Conservation (phyloP, 192 early-diverging fungal genomes). For the Rhizophagus clarus region DNA sequence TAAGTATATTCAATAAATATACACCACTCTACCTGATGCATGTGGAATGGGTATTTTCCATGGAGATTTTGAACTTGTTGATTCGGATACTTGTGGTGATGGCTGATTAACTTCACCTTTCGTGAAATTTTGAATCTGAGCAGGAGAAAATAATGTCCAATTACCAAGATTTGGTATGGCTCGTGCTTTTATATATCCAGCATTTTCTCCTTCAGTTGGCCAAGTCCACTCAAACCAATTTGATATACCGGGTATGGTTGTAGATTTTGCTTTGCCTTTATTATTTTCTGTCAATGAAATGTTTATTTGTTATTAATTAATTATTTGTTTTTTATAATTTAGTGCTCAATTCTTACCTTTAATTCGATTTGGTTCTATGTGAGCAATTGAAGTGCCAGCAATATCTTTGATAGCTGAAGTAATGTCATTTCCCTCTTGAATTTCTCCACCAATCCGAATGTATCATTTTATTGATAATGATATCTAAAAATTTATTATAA, state of each 20-base stretch:
- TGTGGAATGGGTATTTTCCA: no score
- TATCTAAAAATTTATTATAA: neutral
- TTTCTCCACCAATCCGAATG: neutral
- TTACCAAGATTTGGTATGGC: constrained; percentile 1
- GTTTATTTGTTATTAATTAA: no score
- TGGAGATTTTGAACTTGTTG: neutral
- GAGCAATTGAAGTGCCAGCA: neutral
- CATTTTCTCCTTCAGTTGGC: neutral
- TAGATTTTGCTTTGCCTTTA: neutral
- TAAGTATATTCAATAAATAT: no score
- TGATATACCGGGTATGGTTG: neutral
- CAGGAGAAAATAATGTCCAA: neutral
- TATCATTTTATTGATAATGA: neutral
- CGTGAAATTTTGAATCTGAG: neutral
- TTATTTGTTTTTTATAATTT: neutral
- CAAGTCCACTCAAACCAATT: neutral
- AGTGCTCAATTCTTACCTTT: neutral
- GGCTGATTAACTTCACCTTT: neutral
- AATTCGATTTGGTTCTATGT: neutral
- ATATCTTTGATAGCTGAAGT: neutral
- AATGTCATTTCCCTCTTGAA: neutral
- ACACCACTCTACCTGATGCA: no score
- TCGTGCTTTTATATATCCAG: neutral
- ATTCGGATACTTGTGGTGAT: no score
- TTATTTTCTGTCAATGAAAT: neutral